These are phyloP conservation scores for Cryptococcus sp. DNA, from an alignment of 1,284 basidiomycete species.

Conservation along the genomic window DNA sequence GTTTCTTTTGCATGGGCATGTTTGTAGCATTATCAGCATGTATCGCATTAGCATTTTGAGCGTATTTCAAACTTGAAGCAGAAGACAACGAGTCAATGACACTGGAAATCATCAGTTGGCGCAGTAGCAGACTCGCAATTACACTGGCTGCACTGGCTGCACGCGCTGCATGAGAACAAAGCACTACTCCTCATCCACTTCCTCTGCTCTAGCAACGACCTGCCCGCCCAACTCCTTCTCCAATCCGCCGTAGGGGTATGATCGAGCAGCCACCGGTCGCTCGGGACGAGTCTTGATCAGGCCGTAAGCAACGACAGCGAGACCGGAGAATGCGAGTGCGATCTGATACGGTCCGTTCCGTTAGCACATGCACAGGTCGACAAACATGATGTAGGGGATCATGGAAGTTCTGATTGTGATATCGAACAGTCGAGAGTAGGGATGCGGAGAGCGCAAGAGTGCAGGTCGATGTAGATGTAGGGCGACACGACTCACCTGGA, in stretches of 20 bases:
- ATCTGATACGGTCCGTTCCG: constrained; percentile 21
- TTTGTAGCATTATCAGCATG: constrained; percentile 10
- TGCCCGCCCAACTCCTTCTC: constrained; percentile 49
- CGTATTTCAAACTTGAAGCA: too few species aligned
- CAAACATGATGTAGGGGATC: background rate
- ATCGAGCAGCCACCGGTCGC: constrained; percentile 36
- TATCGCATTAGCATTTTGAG: constrained; percentile 4
- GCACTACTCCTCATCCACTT: constrained; percentile 42
- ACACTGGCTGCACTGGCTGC: background rate
- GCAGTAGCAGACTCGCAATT: background rate
- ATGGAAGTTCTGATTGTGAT: background rate
- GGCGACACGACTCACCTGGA: constrained; percentile 26
- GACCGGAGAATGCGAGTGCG: constrained; percentile 31
- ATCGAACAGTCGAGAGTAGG: background rate
- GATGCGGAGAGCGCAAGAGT: background rate
- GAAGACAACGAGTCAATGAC: too few species aligned
- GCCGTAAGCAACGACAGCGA: constrained; percentile 42
- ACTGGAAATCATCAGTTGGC: too few species aligned
- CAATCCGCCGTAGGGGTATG: constrained; percentile 51
- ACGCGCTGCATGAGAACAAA: background rate
- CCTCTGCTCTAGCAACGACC: constrained; percentile 31
- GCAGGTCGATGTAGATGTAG: background rate
- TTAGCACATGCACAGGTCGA: background rate
- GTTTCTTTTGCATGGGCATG: background rate
- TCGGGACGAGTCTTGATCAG: constrained; percentile 33